Base-by-base conservation (phyloP, 2,329 filamentous ascomycete genomes). In the Ophiocordyceps camponoti-rufipedis region DNA sequence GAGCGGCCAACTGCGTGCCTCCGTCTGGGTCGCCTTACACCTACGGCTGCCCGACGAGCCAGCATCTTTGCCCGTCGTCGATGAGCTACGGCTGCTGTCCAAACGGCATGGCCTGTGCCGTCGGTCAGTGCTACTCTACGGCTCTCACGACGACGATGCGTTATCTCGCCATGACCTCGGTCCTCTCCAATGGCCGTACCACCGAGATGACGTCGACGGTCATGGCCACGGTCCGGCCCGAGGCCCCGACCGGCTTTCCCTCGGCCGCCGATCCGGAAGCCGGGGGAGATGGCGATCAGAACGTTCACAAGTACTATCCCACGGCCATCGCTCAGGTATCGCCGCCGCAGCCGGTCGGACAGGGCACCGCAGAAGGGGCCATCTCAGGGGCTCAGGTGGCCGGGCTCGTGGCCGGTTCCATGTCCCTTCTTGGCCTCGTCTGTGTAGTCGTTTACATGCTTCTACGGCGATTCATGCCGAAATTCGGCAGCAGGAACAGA, bases 11-110 rank as follows among this genome's bases (percentile, higher is more conserved):
- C 3, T 78, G 74, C 49, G 54, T 58, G 3, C 58, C 68, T 0
- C 67, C 70, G 1, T 58, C 62, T 11, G 70, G 69, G 10, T 55
- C 58, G 5, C 54, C 65, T 1, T 58, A 56, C 29, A 62, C 60
- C 8, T 56, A 59, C 46, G 59, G 56, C 14, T 78, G 74, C 45
- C 63, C 64, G 6, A 50, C 59, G 2, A 63, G 58, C 48, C 70
- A 66, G 42, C 69, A 63, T 46, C 58, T 66, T 4, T 78, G 74
- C 47, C 66, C 74, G 1, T 52, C 66, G 5, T 70, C 68, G 1
- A 50, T 71, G 4, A 67, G 66, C 44, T 70, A 66, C 47, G 74
- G 73, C 0, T 78, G 74, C 50, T 78, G 74, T 52, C 57, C 56
- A 2, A 64, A 56, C 42, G 68, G 67, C 5, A 65, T 70, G 62